phyloP scores from a whole-genome alignment of 176 grass and related monocot genomes.

The Luzula sylvatica region DNA sequence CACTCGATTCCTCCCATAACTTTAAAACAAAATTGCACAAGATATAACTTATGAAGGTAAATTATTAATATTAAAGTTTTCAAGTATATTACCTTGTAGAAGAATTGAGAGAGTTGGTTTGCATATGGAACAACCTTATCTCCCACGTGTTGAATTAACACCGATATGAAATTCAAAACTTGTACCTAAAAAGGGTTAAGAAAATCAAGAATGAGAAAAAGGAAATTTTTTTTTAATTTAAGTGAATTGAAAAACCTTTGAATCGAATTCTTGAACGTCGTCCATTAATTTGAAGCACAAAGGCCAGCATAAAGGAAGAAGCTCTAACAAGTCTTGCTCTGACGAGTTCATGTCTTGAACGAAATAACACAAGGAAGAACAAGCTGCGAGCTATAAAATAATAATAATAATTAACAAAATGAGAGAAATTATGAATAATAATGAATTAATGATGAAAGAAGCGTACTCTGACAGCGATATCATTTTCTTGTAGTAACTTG shows the following conservation, averaged over 20 bases:
- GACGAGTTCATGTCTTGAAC: slow-evolving; percentile 96
- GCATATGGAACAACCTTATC: slow-evolving; percentile 86
- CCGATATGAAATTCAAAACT: slow-evolving; percentile 95
- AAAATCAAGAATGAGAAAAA: slow-evolving; percentile 14
- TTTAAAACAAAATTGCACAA: slow-evolving; percentile 30
- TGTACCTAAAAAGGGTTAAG: slow-evolving; percentile 53
- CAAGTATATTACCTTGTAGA: slow-evolving; percentile 48
- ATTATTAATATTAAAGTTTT: slow-evolving; percentile 17
- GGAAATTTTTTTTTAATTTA: slow-evolving; percentile 10
- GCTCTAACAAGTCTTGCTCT: slow-evolving; percentile 84
- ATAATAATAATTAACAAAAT: slow-evolving; percentile 18
- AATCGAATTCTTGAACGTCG: slow-evolving; percentile 97
- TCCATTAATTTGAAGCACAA: slow-evolving; percentile 94
- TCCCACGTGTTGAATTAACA: slow-evolving; percentile 87
- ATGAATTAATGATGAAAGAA: slow-evolving; percentile 19
- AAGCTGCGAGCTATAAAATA: slow-evolving; percentile 82
- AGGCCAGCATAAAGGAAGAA: slow-evolving; percentile 88
- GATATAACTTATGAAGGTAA: no score
- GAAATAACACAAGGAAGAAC: slow-evolving; percentile 89
- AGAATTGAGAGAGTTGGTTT: slow-evolving; percentile 75
- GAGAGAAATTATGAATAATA: slow-evolving; percentile 24
- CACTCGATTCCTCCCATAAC: slow-evolving; percentile 84
- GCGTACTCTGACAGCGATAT: slow-evolving; percentile 75
- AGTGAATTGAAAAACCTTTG: slow-evolving; percentile 57
- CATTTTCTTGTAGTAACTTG: slow-evolving; percentile 77